phyloP scores from a whole-genome alignment of 2,329 filamentous ascomycete genomes.

The Pestalotiopsis sp. region DNA sequence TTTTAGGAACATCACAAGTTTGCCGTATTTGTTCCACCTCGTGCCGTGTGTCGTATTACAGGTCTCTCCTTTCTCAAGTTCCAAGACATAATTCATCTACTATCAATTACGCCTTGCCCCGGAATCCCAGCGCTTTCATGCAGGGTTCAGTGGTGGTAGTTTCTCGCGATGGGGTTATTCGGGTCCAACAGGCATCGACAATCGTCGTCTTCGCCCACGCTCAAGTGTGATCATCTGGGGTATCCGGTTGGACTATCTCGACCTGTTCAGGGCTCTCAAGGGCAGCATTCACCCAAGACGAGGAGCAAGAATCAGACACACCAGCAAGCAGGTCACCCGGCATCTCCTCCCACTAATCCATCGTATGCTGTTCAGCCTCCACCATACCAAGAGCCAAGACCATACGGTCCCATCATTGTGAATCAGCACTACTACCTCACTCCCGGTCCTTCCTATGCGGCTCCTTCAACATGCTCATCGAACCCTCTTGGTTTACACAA shows the following conservation, averaged over 20 bases:
- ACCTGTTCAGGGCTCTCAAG: not conserved
- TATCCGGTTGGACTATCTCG: conserved; percentile 9
- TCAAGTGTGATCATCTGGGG: conserved; percentile 12
- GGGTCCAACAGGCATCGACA: conserved; percentile 1
- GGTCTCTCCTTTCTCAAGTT: not conserved
- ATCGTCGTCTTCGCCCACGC: conserved; percentile 1
- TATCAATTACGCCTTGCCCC: not conserved
- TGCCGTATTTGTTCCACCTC: not conserved
- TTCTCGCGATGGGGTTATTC: conserved; percentile 13
- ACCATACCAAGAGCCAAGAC: conserved; percentile 29
- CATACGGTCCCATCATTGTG: conserved; percentile 47
- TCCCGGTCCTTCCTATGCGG: conserved; percentile 24
- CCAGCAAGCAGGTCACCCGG: conserved; percentile 25
- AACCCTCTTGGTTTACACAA: conserved; percentile 37
- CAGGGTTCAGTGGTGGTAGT: not conserved
- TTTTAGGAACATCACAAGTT: not conserved
- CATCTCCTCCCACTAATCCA: conserved; percentile 25
- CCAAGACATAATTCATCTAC: not conserved
- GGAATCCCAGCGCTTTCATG: conserved; percentile 4
- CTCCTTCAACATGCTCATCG: conserved; percentile 22
- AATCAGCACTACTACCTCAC: conserved; percentile 56
- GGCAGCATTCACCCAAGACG: not conserved
- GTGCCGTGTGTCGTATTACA: conserved; percentile 1
- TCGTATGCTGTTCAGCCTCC: conserved; percentile 20
- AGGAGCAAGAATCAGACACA: not conserved